Base-by-base conservation (phyloP, 768 basidiomycete genomes). In the Lactarius quietus region DNA sequence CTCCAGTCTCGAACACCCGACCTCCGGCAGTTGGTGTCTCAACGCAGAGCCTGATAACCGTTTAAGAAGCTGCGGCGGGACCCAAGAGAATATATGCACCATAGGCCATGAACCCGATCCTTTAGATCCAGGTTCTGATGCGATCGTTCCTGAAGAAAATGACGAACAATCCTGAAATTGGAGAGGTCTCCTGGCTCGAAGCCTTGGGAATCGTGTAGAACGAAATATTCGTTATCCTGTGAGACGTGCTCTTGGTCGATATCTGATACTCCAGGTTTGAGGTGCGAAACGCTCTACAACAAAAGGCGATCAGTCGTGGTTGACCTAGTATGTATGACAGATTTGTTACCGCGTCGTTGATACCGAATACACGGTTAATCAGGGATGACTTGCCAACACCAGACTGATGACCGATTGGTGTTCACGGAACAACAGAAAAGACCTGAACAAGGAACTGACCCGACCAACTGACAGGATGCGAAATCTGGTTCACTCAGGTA, bases 21-120 rank as follows among this genome's bases (percentile, higher is more conserved):
- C 41, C 41, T 6, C 41, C 41, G 18, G 41, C 41, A 1, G 41
- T 43, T 1, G 41, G 41, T 43, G 41, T 43, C 20, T 20, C 74
- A 76, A 83, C 83, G 68, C 43, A 43, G 43, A 43, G 43, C 43
- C 43, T 43, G n/a, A 20, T n/a, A 9, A 43, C n/a, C 7, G 43
- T 43, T 10, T n/a, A 9, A 43, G 43, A n/a, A n/a, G 9, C 9
- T 9, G 8, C 17, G 43, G 8, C 6, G 7, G 20, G 18, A 20
- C 20, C 6, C 18, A 43, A 43, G 7, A 43, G n/a, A 43, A 20
- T 20, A 0, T 9, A n/a, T n/a, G 18, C 9, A 43, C 43, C 43
- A 43, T 43, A 43, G 1, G 9, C 7, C 43, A 43, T 43, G 43
- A 4, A 43, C 20, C 20, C 43, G 20, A n/a, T 43, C 43, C 20